Conservation (phyloP, 169 alveolate species). For the Plasmodium adleri region DNA sequence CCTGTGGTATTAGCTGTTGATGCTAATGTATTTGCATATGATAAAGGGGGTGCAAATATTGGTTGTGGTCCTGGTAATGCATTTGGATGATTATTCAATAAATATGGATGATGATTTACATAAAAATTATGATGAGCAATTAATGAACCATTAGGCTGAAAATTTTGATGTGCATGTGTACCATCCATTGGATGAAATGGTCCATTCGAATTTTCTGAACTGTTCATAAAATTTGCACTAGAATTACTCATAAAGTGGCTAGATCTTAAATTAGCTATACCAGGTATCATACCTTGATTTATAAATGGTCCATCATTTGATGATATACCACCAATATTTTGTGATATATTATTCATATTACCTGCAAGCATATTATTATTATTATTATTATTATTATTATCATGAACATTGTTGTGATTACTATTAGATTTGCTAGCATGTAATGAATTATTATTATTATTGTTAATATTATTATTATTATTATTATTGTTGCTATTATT, state of each 20-base stretch:
- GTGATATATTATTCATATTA: background rate
- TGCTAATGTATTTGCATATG: slow-evolving; percentile 7
- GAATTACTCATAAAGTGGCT: slow-evolving; percentile 47
- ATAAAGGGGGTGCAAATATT: slow-evolving; percentile 43
- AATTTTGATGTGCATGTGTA: slow-evolving; percentile 22
- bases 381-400: background rate
- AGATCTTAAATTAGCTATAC: slow-evolving; percentile 23
- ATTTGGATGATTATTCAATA: slow-evolving; percentile 69
- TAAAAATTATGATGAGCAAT: slow-evolving; percentile 63
- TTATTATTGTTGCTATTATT: background rate
- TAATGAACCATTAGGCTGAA: slow-evolving; percentile 62
- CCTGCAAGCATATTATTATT: background rate
- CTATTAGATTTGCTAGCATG: background rate
- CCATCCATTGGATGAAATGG: slow-evolving; percentile 29
- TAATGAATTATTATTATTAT: background rate
- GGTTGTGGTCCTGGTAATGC: slow-evolving; percentile 46
- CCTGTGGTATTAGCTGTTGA: slow-evolving; percentile 6
- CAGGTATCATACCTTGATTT: slow-evolving; percentile 37
- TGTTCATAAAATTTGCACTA: slow-evolving; percentile 19
- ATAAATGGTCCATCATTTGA: slow-evolving; percentile 9
- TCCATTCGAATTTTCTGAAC: slow-evolving; percentile 43
- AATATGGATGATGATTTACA: slow-evolving; percentile 21
- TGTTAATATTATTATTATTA: slow-evolving; percentile 1
- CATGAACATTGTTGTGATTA: slow-evolving; percentile 14
- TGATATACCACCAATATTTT: background rate